These are phyloP conservation scores for Salvia splendens DNA, from an alignment of 257 asterid species.

Conservation along the genomic window DNA sequence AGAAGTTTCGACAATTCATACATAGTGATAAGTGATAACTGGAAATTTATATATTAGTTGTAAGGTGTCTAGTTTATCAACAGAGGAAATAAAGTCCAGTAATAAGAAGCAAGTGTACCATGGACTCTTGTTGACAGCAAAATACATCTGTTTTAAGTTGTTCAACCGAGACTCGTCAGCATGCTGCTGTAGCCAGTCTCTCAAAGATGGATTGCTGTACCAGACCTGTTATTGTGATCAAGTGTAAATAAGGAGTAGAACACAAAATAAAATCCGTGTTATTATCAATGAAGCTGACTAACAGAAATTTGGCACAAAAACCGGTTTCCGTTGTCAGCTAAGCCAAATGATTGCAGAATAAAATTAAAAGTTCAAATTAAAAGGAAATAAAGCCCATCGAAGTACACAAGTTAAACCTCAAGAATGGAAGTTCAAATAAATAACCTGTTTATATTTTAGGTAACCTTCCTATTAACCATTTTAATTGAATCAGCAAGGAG, in stretches of 20 bases:
- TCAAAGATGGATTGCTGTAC: slow-evolving; percentile 81
- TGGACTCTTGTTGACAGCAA: slow-evolving; percentile 81
- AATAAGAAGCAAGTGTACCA: slow-evolving; percentile 56
- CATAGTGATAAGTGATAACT: background rate
- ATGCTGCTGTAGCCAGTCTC: slow-evolving; percentile 79
- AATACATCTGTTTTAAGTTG: slow-evolving; percentile 81
- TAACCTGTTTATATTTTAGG: background rate
- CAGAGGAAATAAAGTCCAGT: slow-evolving; percentile 5
- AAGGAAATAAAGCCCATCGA: too few species aligned
- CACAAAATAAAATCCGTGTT: slow-evolving; percentile 10
- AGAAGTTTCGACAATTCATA: slow-evolving; percentile 22
- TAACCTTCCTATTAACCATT: background rate
- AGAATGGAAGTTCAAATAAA: background rate
- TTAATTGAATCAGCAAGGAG: slow-evolving; percentile 14
- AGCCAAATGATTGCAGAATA: slow-evolving; percentile 8
- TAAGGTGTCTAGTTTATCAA: background rate
- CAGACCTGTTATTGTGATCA: slow-evolving; percentile 63
- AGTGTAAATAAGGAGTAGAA: slow-evolving; percentile 21
- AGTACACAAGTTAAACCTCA: slow-evolving; percentile 7
- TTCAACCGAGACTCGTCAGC: slow-evolving; percentile 67
- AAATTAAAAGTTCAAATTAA: background rate
- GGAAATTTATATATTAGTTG: background rate
- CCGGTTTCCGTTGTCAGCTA: slow-evolving; percentile 2
- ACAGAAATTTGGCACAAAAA: slow-evolving; percentile 11
- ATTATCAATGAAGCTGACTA: slow-evolving; percentile 21